A percentile compares a stretch with the other conserved stretches of the same genome.
Evolutionary conservation across 257 asterid species (phyloP).

Genomic region (Cruciata laevipes): DNA sequence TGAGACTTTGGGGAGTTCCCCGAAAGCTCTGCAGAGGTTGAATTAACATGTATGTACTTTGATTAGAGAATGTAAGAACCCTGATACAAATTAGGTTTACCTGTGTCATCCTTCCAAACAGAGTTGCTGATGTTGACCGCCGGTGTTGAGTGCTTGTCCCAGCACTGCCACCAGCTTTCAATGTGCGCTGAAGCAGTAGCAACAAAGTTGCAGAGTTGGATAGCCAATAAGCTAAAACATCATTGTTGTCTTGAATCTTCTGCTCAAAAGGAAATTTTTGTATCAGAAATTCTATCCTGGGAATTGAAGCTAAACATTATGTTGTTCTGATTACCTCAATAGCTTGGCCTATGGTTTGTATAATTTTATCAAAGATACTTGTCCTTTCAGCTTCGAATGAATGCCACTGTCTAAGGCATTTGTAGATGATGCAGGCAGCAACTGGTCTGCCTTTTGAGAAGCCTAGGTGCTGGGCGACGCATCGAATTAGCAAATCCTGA

Average conservation of each 20-base stretch:
- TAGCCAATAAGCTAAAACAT: slow-evolving; percentile 82
- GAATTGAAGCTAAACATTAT: slow-evolving; percentile 1
- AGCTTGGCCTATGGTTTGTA: slow-evolving; percentile 94
- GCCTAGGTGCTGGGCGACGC: slow-evolving; percentile 89
- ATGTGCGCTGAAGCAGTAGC: slow-evolving; percentile 80
- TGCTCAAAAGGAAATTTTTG: slow-evolving; percentile 13
- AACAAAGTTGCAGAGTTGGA: slow-evolving; percentile 95
- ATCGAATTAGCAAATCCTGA: slow-evolving; percentile 86
- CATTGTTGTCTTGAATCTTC: slow-evolving; percentile 89
- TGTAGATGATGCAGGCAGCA: slow-evolving; percentile 90
- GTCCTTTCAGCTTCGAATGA: slow-evolving; percentile 92
- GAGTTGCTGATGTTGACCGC: slow-evolving; percentile 72
- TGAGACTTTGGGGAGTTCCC: slow-evolving; percentile 63
- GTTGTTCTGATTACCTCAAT: slow-evolving; percentile 56
- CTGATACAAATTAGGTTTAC: slow-evolving; percentile 26
- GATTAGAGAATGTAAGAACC: not conserved
- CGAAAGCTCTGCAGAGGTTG: slow-evolving; percentile 70
- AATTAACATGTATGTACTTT: slow-evolving; percentile 4
- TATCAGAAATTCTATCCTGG: slow-evolving; percentile 9
- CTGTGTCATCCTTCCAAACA: slow-evolving; percentile 99
- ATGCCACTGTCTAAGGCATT: slow-evolving; percentile 90
- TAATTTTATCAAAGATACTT: slow-evolving; percentile 90
- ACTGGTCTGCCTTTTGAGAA: slow-evolving; percentile 80
- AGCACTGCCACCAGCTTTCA: slow-evolving; percentile 89
- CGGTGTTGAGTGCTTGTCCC: slow-evolving; percentile 84